These are phyloP conservation scores for Xylaria sp. DNA, from an alignment of 2,329 filamentous ascomycete species.

Conservation along the genomic window DNA sequence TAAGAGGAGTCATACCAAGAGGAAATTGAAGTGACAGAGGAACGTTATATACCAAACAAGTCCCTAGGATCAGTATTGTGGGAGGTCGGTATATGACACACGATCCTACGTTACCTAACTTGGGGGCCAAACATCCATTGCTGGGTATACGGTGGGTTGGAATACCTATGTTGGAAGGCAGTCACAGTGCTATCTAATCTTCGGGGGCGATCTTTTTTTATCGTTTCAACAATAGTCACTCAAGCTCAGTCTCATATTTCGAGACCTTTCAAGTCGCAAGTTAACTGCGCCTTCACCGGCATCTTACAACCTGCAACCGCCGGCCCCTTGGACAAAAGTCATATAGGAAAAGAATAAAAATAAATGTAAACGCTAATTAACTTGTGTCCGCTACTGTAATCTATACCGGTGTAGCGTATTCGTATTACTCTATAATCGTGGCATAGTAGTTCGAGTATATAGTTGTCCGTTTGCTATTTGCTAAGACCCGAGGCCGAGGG, in stretches of 20 bases:
- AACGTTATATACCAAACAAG: conserved; percentile 7
- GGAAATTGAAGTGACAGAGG: not conserved
- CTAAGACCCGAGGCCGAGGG: not conserved
- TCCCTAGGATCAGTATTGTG: not conserved
- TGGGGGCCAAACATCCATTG: conserved; percentile 8
- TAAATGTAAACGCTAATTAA: not conserved
- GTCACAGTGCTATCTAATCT: conserved; percentile 2
- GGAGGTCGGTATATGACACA: conserved; percentile 1
- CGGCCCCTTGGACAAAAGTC: not conserved
- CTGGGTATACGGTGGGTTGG: not conserved
- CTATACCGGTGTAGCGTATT: not conserved
- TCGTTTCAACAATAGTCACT: not conserved
- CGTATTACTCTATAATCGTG: not conserved
- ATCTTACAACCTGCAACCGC: not conserved
- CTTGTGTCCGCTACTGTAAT: not conserved
- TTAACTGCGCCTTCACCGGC: not conserved
- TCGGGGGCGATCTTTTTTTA: not conserved
- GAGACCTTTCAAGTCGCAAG: not conserved
- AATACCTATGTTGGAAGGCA: not conserved
- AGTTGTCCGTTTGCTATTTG: no score
- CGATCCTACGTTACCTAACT: conserved; percentile 1
- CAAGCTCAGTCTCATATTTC: not conserved
- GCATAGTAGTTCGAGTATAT: not conserved
- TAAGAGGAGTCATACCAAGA: not conserved
- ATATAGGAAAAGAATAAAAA: not conserved